Evolutionary conservation across 2,329 filamentous ascomycete genomes (phyloP).

Genomic region (Orbilia brochopaga): DNA sequence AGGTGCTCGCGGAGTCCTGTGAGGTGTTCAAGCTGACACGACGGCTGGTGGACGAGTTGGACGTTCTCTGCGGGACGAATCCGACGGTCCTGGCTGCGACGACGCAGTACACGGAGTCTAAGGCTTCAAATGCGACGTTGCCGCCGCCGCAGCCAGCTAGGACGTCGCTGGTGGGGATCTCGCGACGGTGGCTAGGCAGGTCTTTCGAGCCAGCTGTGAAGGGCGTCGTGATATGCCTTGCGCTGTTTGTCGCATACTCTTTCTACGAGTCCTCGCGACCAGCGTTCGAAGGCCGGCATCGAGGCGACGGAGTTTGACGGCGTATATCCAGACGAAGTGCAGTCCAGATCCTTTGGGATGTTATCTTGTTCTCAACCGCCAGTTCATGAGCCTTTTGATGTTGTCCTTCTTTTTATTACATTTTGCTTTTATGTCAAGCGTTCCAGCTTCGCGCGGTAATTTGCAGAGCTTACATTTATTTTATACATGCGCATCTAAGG

Average conservation of each 20-base stretch:
- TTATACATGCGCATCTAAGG: neutral
- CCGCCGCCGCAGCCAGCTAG: conserved; percentile 10
- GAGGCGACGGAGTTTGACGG: neutral
- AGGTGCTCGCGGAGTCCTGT: conserved; percentile 33
- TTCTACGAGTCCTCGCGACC: neutral
- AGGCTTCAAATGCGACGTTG: conserved; percentile 5
- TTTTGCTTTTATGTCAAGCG: too few species aligned
- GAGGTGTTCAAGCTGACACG: conserved; percentile 47
- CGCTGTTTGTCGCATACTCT: neutral
- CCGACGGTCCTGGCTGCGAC: conserved; percentile 32
- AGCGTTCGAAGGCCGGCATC: neutral
- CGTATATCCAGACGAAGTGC: neutral
- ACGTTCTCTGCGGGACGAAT: conserved; percentile 30
- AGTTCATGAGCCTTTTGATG: too few species aligned
- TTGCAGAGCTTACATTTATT: neutral
- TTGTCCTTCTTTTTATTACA: too few species aligned
- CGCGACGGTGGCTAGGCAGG: conserved; percentile 20
- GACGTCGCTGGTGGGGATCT: neutral
- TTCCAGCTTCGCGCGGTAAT: too few species aligned
- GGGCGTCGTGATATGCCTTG: neutral
- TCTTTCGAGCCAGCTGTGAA: neutral
- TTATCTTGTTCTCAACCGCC: too few species aligned
- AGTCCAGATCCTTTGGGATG: too few species aligned
- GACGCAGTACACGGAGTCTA: conserved; percentile 46
- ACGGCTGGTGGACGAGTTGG: conserved; percentile 41